Conservation (phyloP, 768 basidiomycete species). For the Xerocomellus chrysenteron region DNA sequence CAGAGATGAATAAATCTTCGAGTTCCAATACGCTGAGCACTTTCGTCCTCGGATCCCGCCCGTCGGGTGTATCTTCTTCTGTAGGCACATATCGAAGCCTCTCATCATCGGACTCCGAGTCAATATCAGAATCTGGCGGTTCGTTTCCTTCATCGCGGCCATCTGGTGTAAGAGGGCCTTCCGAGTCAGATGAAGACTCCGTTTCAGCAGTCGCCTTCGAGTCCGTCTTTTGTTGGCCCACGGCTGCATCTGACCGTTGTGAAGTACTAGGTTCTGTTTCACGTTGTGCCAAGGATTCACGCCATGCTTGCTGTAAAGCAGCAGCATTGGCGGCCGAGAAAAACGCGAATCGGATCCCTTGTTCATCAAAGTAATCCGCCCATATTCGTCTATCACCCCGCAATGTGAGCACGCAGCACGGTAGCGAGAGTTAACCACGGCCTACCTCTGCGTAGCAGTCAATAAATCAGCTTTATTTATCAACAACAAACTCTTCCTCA, state of each 20-base stretch:
- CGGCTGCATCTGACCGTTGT: neutral
- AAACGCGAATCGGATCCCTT: constrained; percentile 80
- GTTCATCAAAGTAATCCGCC: constrained; percentile 88
- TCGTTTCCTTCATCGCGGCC: constrained; percentile 31
- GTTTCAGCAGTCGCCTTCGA: constrained; percentile 5
- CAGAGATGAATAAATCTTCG: constrained; percentile 73
- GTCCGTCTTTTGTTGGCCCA: neutral
- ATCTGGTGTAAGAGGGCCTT: constrained; percentile 26
- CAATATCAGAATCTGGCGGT: constrained; percentile 26
- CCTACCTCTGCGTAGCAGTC: constrained; percentile 80
- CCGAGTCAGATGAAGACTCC: constrained; percentile 35
- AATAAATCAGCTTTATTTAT: constrained; percentile 97
- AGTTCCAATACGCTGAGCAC: constrained; percentile 86
- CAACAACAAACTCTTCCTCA: constrained; percentile 74
- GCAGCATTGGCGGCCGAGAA: constrained; percentile 90
- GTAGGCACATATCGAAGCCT: constrained; percentile 49
- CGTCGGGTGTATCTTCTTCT: constrained; percentile 53
- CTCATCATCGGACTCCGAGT: constrained; percentile 35
- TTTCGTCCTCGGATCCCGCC: constrained; percentile 62
- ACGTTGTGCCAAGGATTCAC: constrained; percentile 40
- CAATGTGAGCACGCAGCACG: neutral
- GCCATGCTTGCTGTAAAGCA: constrained; percentile 74
- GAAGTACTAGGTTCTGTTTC: constrained; percentile 22
- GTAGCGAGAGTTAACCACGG: neutral
- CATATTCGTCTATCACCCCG: constrained; percentile 66